A percentile compares a stretch with the other conserved stretches of the same genome.
Evolutionary conservation across 345 rosid species (phyloP).

Genomic region (Punica granatum): DNA sequence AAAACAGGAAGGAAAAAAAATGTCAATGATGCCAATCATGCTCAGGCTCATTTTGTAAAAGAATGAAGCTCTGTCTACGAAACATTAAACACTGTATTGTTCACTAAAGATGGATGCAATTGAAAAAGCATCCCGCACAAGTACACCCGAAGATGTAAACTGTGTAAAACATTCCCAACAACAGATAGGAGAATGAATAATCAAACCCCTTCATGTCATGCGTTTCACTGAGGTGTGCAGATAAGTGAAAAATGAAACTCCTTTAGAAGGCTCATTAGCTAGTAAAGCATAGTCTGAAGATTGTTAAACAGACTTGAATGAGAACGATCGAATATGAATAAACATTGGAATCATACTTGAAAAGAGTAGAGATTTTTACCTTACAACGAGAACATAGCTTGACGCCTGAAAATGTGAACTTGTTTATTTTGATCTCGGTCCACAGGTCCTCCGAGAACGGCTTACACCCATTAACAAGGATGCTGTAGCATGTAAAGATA

Average conservation of each 20-base stretch:
- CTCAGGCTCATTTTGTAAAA: background rate
- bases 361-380: constrained; percentile 29
- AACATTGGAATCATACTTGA: background rate
- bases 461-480: constrained; percentile 71
- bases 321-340: background rate
- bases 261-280: background rate
- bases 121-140: too few species aligned
- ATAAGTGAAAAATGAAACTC: background rate
- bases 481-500: constrained; percentile 32
- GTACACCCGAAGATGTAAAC: background rate
- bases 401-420: constrained; percentile 51
- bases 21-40: background rate
- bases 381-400: constrained; percentile 79
- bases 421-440: constrained; percentile 54
- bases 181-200: too few species aligned
- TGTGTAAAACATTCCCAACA: background rate
- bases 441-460: constrained; percentile 86
- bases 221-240: background rate
- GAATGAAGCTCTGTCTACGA: background rate
- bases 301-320: background rate
- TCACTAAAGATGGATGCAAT: background rate
- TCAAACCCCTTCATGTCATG: background rate
- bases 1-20: constrained; percentile 3
- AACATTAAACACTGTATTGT: background rate
- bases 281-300: background rate